Percentiles rank a stretch among this genome's conserved stretches.
Conservation (phyloP, 345 rosid species). For the Viola odorata region DNA sequence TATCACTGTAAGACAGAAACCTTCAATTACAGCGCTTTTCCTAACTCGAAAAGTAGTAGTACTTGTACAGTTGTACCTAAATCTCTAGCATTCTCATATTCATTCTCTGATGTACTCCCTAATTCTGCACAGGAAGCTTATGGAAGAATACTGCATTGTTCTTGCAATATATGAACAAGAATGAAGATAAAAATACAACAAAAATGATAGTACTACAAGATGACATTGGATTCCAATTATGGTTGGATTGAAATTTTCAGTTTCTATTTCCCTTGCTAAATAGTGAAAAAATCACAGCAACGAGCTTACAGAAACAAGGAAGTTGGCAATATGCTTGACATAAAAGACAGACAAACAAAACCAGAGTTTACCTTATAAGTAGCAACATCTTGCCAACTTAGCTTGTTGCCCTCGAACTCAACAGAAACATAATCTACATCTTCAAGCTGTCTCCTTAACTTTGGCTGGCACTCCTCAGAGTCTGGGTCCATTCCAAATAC, state of each 20-base stretch:
- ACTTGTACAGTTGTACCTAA: too few species aligned
- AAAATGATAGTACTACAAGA: too few species aligned
- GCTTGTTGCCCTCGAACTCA: conserved; percentile 77
- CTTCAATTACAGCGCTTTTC: too few species aligned
- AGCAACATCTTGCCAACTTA: conserved; percentile 90
- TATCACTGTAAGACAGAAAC: too few species aligned
- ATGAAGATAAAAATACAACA: background rate
- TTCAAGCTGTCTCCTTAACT: conserved; percentile 84
- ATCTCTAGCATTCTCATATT: too few species aligned
- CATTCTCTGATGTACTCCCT: too few species aligned
- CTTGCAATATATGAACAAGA: background rate
- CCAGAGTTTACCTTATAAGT: conserved; percentile 57
- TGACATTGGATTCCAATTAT: too few species aligned
- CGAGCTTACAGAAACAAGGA: too few species aligned
- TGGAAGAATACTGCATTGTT: too few species aligned
- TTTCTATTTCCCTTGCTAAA: background rate
- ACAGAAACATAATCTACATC: conserved; percentile 92
- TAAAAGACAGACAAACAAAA: background rate
- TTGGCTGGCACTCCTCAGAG: conserved; percentile 87
- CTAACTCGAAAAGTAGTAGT: too few species aligned
- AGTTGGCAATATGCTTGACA: too few species aligned
- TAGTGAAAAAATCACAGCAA: background rate
- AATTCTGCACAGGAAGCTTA: too few species aligned
- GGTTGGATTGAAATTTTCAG: background rate
- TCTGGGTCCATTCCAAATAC: conserved; percentile 99